Base-by-base conservation (phyloP, 2,329 filamentous ascomycete genomes). In the Ophiostoma himal-ulmi region DNA sequence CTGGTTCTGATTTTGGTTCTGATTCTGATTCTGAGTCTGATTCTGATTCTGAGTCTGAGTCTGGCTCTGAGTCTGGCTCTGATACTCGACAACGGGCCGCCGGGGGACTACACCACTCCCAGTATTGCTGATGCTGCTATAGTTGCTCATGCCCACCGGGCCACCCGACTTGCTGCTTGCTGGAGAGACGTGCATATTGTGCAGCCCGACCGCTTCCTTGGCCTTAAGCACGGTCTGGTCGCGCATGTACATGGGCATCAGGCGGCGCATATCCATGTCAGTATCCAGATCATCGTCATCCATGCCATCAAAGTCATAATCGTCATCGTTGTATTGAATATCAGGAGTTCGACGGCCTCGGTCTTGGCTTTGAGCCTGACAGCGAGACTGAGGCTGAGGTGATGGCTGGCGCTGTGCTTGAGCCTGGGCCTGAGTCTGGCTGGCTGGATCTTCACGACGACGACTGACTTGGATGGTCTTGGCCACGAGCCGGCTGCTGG, bases 201-300 rank as follows among this genome's bases (percentile, higher is more conserved):
- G 60, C 2, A 11, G 13, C 14, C 62, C 62, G 37, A 44, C 36
- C 2, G 68, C 68, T 70, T 77, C 77, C 30, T 71, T 71, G 64
- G 70, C n/a, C 37, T 44, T 67, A n/a, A 69, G 41, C 22, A 37
- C 68, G 0, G 54, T 39, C 5, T 71, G 71, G 62, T 73, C 72
- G 17, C 72, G 72, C 75, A 82, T 75, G 52, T 81, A 82, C 34
- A 85, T 78, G 4, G 84, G 84, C 82, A 86, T 85, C 41, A 86
- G 80, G 57, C 83, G 79, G 41, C 83, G 80, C 75, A 74, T 72
- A 37, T 86, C 83, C 30, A 79, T 74, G 70, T 84, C 82, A 71
- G 78, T 80, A 34, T 84, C 82, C 14, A 78, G 77, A 41, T 77
- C 75, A 54, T 83, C 80, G 70, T 71, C 64, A 7, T 69, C 64